phyloP scores from a whole-genome alignment of 202 grass and related monocot species.

The Carex arenaria region DNA sequence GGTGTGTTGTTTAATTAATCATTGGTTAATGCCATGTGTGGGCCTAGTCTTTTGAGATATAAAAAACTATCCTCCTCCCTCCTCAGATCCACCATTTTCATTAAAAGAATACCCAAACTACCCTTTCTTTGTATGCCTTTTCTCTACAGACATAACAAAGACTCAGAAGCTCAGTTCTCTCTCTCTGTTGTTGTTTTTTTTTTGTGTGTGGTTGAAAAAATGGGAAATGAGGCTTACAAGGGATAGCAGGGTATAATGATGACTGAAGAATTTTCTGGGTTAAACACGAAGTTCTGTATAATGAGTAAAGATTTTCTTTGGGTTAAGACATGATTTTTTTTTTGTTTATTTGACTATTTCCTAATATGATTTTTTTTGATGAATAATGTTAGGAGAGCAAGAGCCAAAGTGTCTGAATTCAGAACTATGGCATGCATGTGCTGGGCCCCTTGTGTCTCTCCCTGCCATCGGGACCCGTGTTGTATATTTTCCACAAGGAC shows the following conservation, averaged over 20 bases:
- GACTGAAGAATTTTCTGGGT: background rate
- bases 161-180: background rate
- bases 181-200: too few species aligned
- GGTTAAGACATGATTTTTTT: background rate
- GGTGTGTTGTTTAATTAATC: background rate
- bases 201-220: too few species aligned
- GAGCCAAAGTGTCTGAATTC: slow-evolving; percentile 95
- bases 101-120: slow-evolving; percentile 8
- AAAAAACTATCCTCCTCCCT: background rate
- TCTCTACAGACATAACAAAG: background rate
- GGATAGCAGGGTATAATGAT: background rate
- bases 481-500: slow-evolving; percentile 95
- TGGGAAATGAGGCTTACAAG: background rate
- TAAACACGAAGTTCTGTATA: background rate
- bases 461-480: slow-evolving; percentile 81
- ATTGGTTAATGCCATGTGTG: background rate
- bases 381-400: slow-evolving; percentile 43
- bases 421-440: slow-evolving; percentile 97
- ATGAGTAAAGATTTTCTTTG: background rate
- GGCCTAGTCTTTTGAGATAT: background rate
- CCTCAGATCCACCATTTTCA: background rate
- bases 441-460: slow-evolving; percentile 89
- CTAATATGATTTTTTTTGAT: slow-evolving; percentile 13
- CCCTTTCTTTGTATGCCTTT: background rate
- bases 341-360: background rate